Conservation (phyloP, 176 grass and related monocot genomes). For the Oropetium thomaeum region DNA sequence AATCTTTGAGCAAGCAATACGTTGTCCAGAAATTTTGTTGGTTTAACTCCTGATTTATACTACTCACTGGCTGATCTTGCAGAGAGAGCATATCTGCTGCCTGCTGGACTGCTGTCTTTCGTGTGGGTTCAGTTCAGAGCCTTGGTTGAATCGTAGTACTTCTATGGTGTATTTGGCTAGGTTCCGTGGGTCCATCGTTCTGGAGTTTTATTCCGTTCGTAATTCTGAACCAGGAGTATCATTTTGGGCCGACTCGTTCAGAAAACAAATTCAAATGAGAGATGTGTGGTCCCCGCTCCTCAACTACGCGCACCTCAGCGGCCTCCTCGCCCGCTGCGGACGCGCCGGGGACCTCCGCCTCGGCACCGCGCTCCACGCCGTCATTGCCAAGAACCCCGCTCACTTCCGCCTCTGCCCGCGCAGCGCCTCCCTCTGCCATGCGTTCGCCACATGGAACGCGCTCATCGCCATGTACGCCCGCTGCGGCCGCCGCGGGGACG, state of each 20-base stretch:
- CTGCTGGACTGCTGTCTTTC: not conserved
- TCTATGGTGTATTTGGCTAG: no score
- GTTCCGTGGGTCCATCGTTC: no score
- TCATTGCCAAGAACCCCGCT: conserved; percentile 44
- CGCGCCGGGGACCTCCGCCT: conserved; percentile 45
- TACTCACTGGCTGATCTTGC: not conserved
- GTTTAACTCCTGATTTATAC: not conserved
- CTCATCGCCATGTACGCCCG: conserved; percentile 66
- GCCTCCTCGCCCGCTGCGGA: conserved; percentile 63
- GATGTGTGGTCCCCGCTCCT: conserved; percentile 26
- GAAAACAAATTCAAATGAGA: conserved; percentile 22
- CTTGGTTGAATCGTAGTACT: not conserved
- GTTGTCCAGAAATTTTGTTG: conserved; percentile 30
- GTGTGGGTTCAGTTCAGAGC: not conserved
- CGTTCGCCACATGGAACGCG: conserved; percentile 65
- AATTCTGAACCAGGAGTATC: not conserved
- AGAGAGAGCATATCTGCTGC: not conserved
- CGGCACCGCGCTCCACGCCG: conserved; percentile 63
- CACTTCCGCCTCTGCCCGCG: conserved; percentile 31
- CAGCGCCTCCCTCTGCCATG: not conserved
- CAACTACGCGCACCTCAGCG: conserved; percentile 54
- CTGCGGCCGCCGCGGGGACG: conserved; percentile 46
- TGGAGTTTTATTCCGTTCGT: no score
- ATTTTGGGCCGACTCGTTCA: not conserved
- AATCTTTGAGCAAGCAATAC: conserved; percentile 22